Evolutionary conservation across 768 basidiomycete species (phyloP).

Genomic region (Cystobasidium ongulense): DNA sequence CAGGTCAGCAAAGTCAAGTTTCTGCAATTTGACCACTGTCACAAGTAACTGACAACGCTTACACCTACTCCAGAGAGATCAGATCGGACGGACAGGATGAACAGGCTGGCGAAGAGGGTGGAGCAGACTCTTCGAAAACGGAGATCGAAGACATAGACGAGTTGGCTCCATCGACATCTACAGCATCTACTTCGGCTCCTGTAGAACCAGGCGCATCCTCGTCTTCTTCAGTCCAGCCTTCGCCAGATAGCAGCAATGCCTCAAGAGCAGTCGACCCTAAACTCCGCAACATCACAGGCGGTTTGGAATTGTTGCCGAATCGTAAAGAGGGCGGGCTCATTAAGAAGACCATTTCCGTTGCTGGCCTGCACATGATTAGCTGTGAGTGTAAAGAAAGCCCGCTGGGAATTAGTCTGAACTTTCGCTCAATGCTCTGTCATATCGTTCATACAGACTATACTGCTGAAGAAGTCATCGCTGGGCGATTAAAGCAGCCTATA

Average conservation of each 20-base stretch:
- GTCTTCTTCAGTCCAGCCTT: background rate
- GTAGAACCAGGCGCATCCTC: background rate
- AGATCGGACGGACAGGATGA: background rate
- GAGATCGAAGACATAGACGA: background rate
- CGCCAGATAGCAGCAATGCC: background rate
- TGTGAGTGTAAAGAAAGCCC: constrained; percentile 4
- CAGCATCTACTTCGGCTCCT: background rate
- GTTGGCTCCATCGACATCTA: background rate
- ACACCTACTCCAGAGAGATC: background rate
- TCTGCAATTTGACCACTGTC: background rate
- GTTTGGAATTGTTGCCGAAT: constrained; percentile 5
- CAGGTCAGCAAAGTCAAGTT: background rate
- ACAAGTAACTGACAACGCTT: background rate
- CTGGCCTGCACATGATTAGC: constrained; percentile 29
- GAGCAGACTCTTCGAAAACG: background rate
- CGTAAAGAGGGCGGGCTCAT: constrained; percentile 17
- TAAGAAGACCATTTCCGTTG: constrained; percentile 27
- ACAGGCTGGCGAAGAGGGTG: background rate
- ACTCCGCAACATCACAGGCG: background rate
- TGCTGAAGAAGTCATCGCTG: background rate
- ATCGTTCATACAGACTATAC: constrained; percentile 3
- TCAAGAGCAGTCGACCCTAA: background rate
- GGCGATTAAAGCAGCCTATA: background rate
- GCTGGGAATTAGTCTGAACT: background rate
- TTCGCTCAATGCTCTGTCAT: background rate